Evolutionary conservation across 2,329 filamentous ascomycete genomes (phyloP).

Genomic region (Colletotrichum salicis): DNA sequence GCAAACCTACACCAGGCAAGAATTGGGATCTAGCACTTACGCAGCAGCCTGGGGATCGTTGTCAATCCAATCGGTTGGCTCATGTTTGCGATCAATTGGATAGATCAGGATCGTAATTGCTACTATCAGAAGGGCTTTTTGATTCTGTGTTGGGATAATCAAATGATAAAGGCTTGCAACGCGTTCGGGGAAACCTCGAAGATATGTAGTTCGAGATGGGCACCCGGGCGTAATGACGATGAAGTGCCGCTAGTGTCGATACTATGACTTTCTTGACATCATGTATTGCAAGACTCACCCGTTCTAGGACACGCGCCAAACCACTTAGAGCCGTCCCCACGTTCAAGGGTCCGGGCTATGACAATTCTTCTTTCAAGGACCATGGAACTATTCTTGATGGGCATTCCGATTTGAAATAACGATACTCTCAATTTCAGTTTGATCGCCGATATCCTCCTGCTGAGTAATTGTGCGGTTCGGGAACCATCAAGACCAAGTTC

Average conservation of each 20-base stretch:
- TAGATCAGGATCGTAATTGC: background rate
- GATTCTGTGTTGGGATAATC: no score
- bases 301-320: background rate
- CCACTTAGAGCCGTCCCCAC: background rate
- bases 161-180: no score
- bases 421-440: no score
- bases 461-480: no score
- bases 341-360: background rate
- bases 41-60: slow-evolving; percentile 24
- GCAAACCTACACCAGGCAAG: no score
- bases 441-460: no score
- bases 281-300: background rate
- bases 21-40: background rate
- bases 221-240: background rate
- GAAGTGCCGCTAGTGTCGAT: background rate
- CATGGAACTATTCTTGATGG: background rate
- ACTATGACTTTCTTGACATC: background rate
- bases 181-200: background rate
- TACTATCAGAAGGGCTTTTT: background rate
- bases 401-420: no score
- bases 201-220: background rate
- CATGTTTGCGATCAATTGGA: background rate
- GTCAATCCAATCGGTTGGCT: slow-evolving; percentile 23
- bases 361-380: background rate
- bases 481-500: no score